Base-by-base conservation (phyloP, 495 filamentous ascomycete species). In the Podospora sp. region DNA sequence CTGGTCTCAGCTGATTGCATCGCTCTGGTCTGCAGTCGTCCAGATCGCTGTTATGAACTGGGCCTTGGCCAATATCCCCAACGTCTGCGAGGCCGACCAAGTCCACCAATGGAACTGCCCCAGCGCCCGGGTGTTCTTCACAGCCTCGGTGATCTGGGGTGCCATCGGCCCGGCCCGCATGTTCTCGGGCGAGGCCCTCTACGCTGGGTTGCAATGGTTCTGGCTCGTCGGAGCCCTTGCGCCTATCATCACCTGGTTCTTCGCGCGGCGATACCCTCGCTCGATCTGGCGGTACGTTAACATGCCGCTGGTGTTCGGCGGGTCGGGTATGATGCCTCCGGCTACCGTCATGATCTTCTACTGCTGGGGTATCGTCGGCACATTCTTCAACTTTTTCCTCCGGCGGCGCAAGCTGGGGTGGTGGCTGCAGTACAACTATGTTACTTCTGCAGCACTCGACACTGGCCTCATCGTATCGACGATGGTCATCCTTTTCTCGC, bases 371-470 rank as follows among this genome's bases (percentile, higher is more conserved):
- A 80, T 87, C 35, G 85, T 90, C 21, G 90, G 90, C 2, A 81
- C 84, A 61, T 52, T 87, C 50, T 92, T 91, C 79, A 90, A 91
- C 74, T 89, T 85, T 73, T 86, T 77, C 61, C 85, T 91, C 66
- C 81, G 86, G 49, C 80, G 87, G 67, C 81, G 83, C 66, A 87
- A 81, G 76, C 84, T 81, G 35, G 89, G 89, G 35, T 92, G 89
- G 90, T 92, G 89, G 90, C 80, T 89, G 80, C 86, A 89, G 67
- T 92, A 91, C 76, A 93, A 92, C 80, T 93, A 92, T 74, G 81
- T 92, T 69, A 85, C 88, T 0, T 91, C 89, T 22, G 90, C 90
- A 0, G 90, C 86, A 3, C 79, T 94, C 65, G 89, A 92, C 70
- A 84, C 86, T 57, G 90, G 90, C 14, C 80, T 92, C 24, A 84